Conservation (phyloP, 805 yeast species). For the Maudiozyma barnettii region DNA sequence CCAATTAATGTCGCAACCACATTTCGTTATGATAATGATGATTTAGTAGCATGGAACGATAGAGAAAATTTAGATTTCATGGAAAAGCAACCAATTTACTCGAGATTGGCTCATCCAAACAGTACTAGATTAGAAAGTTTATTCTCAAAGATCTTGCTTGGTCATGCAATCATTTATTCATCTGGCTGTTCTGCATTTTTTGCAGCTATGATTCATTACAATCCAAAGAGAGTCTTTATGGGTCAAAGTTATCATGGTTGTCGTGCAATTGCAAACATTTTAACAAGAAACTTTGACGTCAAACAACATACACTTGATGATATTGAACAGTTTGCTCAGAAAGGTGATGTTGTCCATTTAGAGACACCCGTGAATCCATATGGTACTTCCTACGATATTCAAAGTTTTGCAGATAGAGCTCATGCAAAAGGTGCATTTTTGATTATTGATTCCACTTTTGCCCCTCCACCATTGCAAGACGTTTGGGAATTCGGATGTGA, state of each 20-base stretch:
- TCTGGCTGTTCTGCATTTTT: slow-evolving; percentile 77
- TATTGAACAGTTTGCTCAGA: slow-evolving; percentile 36
- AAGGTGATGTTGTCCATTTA: slow-evolving; percentile 71
- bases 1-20: slow-evolving; percentile 82
- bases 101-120: slow-evolving; percentile 70
- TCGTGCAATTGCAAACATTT: slow-evolving; percentile 56
- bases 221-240: slow-evolving; percentile 66
- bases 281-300: slow-evolving; percentile 51
- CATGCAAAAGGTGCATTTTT: slow-evolving; percentile 69
- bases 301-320: slow-evolving; percentile 42
- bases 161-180: slow-evolving; percentile 58
- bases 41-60: slow-evolving; percentile 41
- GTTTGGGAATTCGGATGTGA: slow-evolving; percentile 82
- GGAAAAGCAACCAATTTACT: slow-evolving; percentile 43
- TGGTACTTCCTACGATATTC: slow-evolving; percentile 57
- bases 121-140: slow-evolving; percentile 57
- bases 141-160: slow-evolving; percentile 49
- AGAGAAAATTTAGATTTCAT: slow-evolving; percentile 26
- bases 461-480: slow-evolving; percentile 82
- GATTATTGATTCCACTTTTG: slow-evolving; percentile 79
- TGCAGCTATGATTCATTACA: slow-evolving; percentile 58
- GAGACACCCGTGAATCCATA: slow-evolving; percentile 88
- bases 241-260: slow-evolving; percentile 84
- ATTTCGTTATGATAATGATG: slow-evolving; percentile 50
- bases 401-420: slow-evolving; percentile 55